phyloP scores from a whole-genome alignment of 257 asterid genomes.

The Orobanche coerulescens region DNA sequence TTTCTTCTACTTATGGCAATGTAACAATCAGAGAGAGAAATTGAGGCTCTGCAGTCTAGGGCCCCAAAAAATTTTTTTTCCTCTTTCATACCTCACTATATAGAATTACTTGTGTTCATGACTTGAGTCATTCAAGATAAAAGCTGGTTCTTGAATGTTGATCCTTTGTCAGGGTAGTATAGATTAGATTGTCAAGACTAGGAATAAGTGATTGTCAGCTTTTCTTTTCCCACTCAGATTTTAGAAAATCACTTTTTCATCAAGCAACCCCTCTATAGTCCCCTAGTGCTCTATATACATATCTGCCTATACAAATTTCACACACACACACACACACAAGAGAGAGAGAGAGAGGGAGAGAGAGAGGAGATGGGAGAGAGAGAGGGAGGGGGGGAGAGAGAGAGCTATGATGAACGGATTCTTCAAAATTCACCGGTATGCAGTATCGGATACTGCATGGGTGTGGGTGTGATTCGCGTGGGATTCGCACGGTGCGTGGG shows the following conservation, averaged over 20 bases:
- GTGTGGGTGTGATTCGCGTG: no score
- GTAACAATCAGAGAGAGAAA: constrained; percentile 18
- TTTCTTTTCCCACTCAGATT: neutral
- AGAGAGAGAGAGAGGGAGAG: constrained; percentile 15
- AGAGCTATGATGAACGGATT: no score
- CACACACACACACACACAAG: no score
- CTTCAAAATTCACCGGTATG: no score
- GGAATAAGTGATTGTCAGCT: constrained; percentile 1
- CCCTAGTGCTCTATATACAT: constrained; percentile 20
- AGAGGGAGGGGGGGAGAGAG: no score
- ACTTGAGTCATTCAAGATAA: constrained; percentile 24
- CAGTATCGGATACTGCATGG: no score
- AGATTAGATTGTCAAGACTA: constrained; percentile 23
- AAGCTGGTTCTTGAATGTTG: constrained; percentile 29
- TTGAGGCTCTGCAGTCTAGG: neutral
- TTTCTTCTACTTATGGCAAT: constrained; percentile 30
- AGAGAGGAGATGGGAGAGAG: constrained; percentile 23
- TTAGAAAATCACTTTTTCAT: constrained; percentile 48
- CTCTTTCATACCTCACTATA: constrained; percentile 15
- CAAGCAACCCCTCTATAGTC: constrained; percentile 33
- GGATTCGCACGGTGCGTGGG: no score
- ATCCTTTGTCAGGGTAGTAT: neutral
- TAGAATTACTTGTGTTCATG: constrained; percentile 22
- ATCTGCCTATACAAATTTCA: neutral
- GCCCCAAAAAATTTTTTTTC: no score